Conservation (phyloP, 257 asterid species). For the Mitragyna speciosa region DNA sequence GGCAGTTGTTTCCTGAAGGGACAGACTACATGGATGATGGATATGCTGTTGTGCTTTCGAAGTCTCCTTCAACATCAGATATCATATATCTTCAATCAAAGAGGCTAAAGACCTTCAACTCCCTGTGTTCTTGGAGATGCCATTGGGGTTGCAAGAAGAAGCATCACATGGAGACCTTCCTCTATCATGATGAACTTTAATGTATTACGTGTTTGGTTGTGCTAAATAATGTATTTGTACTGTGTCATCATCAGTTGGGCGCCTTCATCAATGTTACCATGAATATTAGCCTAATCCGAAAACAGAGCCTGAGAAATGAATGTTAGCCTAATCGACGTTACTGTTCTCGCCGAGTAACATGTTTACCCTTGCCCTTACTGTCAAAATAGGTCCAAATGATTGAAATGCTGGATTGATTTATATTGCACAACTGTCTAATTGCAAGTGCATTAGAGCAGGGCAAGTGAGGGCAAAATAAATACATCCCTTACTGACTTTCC, state of each 20-base stretch:
- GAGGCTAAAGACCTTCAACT: conserved; percentile 57
- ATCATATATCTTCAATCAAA: conserved; percentile 64
- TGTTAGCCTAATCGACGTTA: no score
- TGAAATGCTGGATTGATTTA: no score
- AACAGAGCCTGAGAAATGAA: no score
- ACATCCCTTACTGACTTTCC: no score
- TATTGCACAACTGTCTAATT: no score
- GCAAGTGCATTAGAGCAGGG: no score
- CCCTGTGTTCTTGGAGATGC: conserved; percentile 70
- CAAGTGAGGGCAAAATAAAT: no score
- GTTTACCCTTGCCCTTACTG: no score
- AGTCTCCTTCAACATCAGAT: conserved; percentile 50
- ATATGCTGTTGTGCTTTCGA: conserved; percentile 73
- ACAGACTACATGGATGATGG: conserved; percentile 96
- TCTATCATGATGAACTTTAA: conserved; percentile 56
- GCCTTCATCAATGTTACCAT: no score
- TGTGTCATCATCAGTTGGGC: not conserved
- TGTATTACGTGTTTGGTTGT: not conserved
- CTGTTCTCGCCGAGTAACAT: no score
- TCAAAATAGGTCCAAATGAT: no score
- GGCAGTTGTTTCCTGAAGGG: conserved; percentile 93
- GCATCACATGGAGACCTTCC: conserved; percentile 40
- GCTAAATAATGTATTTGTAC: not conserved
- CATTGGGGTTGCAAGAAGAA: conserved; percentile 84
- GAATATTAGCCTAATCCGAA: no score